Evolutionary conservation across 345 rosid genomes (phyloP).

Genomic region (Arabidopsis suecica): DNA sequence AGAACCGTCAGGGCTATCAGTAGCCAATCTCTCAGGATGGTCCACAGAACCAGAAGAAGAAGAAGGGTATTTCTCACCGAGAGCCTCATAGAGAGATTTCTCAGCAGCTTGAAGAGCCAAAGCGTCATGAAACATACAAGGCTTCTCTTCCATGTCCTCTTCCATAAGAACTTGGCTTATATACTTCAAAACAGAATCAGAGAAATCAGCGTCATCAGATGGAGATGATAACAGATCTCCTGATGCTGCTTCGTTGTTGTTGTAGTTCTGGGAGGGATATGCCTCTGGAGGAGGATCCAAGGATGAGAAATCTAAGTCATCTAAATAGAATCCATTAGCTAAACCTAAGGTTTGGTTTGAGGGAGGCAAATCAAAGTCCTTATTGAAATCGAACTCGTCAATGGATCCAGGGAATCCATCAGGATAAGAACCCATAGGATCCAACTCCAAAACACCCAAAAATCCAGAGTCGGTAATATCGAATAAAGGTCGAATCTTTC

Average conservation of each 20-base stretch:
- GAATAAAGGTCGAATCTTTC: slow-evolving; percentile 32
- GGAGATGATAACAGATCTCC: slow-evolving; percentile 49
- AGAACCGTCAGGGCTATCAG: slow-evolving; percentile 56
- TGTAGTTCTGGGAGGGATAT: slow-evolving; percentile 32
- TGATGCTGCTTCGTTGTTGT: slow-evolving; percentile 7
- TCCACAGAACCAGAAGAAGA: slow-evolving; percentile 47
- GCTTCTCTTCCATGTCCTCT: slow-evolving; percentile 66
- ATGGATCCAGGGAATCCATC: slow-evolving; percentile 39
- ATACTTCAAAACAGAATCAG: slow-evolving; percentile 63
- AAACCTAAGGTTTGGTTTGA: slow-evolving; percentile 40
- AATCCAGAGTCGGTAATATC: slow-evolving; percentile 4
- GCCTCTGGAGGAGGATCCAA: slow-evolving; percentile 38
- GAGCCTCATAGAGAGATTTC: slow-evolving; percentile 67
- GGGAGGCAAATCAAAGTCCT: slow-evolving; percentile 45
- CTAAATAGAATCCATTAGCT: slow-evolving; percentile 47
- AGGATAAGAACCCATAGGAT: slow-evolving; percentile 44
- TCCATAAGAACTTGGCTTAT: slow-evolving; percentile 83
- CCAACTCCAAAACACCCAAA: background rate
- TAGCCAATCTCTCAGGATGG: slow-evolving; percentile 12
- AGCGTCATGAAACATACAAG: slow-evolving; percentile 65
- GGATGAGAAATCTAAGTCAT: slow-evolving; percentile 47
- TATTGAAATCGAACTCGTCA: slow-evolving; percentile 40
- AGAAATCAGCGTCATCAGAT: slow-evolving; percentile 58
- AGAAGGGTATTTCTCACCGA: slow-evolving; percentile 62
- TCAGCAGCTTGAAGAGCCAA: slow-evolving; percentile 79